Evolutionary conservation across 1,139 yeast genomes (phyloP), one percentile per base, ranked within the genome.

Genomic region (Suhomyces wounanorum): DNA sequence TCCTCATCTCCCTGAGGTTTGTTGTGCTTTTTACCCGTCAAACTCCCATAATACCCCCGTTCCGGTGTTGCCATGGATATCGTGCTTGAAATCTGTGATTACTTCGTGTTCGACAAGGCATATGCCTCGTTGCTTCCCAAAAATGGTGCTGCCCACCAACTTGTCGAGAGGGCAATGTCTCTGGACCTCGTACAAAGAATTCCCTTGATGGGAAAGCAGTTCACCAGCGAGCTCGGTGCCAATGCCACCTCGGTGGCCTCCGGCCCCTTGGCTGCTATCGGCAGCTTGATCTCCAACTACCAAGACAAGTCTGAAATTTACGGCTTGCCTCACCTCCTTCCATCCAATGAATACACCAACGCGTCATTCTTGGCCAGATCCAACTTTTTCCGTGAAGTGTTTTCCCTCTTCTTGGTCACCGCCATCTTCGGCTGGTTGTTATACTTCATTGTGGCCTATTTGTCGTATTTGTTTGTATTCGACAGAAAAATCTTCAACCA

Each of bases 401-500:
- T 89, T 14, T 79, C 95, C 13, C 73, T 94, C 47, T 85, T 87
- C 59, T 51, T 84, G n/a, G 69, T 91, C 43, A 87, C 92, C 57
- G 82, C 91, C 40, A 54, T 92, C 11, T 92, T 92, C 64, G 99
- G 98, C 40, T 85, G 94, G 87, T 48, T 85, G 14, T 73, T 92
- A 47, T 94, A 94, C 70, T 75, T 91, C 48, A 57, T 70, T n/a
- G 87, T 85, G 48, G 98, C 98, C 9, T 75, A 84, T 14, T 62
- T 88, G 33, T 85, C 96, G 13, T 94, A 89, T 67, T 59, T 77
- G 44, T 83, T 85, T 60, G 85, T 94, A 30, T 94, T 89, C 67
- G 98, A 94, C 71, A 86, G 84, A 63, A 84, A 85, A 52, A 89
- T 91, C 53, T 90, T 94, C 78, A 89, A 94, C 72, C 99, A 94